Percentiles rank a stretch among this genome's conserved stretches.
Evolutionary conservation across 345 rosid genomes (phyloP).

Genomic region (Hevea brasiliensis): DNA sequence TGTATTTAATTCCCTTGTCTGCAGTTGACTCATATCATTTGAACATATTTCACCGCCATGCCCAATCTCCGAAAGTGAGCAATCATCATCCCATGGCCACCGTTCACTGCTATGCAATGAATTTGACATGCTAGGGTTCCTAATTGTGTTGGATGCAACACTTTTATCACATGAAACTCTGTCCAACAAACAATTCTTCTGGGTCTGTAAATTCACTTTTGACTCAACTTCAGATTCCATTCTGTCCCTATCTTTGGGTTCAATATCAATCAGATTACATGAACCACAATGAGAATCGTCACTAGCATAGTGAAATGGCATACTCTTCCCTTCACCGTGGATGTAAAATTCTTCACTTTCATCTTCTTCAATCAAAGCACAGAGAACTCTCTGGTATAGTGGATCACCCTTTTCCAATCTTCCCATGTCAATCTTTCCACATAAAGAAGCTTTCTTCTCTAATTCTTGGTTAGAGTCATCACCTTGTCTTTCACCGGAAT

Average conservation of each 20-base stretch:
- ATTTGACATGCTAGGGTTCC: conserved; percentile 60
- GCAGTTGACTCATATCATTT: conserved; percentile 51
- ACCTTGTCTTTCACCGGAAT: conserved; percentile 41
- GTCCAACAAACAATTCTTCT: conserved; percentile 59
- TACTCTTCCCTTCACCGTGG: conserved; percentile 62
- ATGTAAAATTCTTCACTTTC: conserved; percentile 71
- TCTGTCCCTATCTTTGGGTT: conserved; percentile 78
- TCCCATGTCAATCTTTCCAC: conserved; percentile 52
- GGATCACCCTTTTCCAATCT: conserved; percentile 64
- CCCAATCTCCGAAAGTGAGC: conserved; percentile 58
- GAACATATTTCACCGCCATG: conserved; percentile 65
- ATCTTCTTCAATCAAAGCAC: conserved; percentile 94
- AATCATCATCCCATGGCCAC: conserved; percentile 73
- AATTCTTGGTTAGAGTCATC: conserved; percentile 42
- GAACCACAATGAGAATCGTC: conserved; percentile 99
- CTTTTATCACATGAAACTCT: conserved; percentile 70
- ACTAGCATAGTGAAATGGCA: conserved; percentile 78
- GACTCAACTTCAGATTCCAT: conserved; percentile 96
- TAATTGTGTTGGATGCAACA: conserved; percentile 57
- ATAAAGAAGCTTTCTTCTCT: conserved; percentile 39
- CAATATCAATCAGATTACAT: conserved; percentile 80
- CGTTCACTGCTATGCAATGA: conserved; percentile 73
- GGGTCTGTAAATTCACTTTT: conserved; percentile 60
- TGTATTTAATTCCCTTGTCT: conserved; percentile 47
- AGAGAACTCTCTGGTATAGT: conserved; percentile 78